Percentiles rank a stretch among this genome's conserved stretches.
phyloP scores from a whole-genome alignment of 2,329 filamentous ascomycete genomes.

The Talaromyces rugulosus region DNA sequence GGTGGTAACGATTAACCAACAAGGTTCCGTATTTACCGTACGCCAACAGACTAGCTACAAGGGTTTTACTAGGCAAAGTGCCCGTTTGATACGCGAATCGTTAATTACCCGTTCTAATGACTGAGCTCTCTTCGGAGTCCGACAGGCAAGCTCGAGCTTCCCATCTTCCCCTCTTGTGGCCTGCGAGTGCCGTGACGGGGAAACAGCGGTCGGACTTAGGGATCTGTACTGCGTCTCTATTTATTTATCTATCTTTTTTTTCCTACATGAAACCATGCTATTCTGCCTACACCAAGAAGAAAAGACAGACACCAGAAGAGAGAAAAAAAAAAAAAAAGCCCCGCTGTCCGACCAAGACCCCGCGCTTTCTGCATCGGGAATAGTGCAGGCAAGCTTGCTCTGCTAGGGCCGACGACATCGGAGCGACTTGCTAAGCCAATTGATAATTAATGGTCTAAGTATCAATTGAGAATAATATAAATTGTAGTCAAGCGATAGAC shows the following conservation, averaged over 20 bases:
- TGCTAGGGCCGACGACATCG: constrained; percentile 10
- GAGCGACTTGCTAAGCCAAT: not conserved
- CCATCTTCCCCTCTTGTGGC: not conserved
- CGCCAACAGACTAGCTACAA: not conserved
- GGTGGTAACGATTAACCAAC: not conserved
- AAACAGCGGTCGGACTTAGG: not conserved
- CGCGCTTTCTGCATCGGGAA: constrained; percentile 10
- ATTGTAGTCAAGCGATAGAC: not conserved
- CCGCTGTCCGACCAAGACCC: constrained; percentile 11
- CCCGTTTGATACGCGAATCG: not conserved
- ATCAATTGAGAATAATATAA: not conserved
- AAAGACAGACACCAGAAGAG: not conserved
- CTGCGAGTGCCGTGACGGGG: not conserved
- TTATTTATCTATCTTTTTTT: constrained; percentile 4
- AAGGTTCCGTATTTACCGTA: not conserved
- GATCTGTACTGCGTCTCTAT: not conserved
- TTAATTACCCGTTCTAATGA: not conserved
- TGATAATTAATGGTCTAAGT: not conserved
- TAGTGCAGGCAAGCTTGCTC: constrained; percentile 1
- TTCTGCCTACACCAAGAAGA: not conserved
- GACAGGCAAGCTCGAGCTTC: not conserved
- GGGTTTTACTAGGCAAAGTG: not conserved
- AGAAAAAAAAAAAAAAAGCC: constrained; percentile 1
- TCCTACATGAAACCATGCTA: not conserved
- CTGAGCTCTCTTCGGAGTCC: not conserved